Conservation (phyloP, 148 eudicot genomes). For the Rhododendron henanense region DNA sequence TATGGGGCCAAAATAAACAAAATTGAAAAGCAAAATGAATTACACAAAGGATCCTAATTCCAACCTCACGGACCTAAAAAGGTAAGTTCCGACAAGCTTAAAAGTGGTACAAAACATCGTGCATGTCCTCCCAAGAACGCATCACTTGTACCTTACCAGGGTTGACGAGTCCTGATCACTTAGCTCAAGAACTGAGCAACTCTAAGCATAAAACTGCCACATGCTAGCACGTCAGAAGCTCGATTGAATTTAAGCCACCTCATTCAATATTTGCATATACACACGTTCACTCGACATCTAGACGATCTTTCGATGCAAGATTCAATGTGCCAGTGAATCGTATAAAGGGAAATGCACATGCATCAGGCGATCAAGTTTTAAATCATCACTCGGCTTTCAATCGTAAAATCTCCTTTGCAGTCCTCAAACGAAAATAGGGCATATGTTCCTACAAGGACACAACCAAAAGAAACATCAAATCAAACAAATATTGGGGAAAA, state of each 20-base stretch:
- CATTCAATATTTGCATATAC: background rate
- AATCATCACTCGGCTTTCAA: constrained; percentile 62
- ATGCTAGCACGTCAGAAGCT: constrained; percentile 7
- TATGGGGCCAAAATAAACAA: background rate
- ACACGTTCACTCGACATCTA: background rate
- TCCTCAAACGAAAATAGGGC: constrained; percentile 84
- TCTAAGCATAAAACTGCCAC: background rate
- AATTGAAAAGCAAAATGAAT: background rate
- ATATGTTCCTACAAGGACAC: constrained; percentile 53
- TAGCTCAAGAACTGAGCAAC: background rate
- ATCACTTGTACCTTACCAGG: background rate
- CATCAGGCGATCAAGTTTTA: background rate
- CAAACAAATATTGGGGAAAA: background rate
- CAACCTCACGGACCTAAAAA: background rate
- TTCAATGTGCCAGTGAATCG: background rate
- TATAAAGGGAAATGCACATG: background rate
- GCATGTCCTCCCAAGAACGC: background rate
- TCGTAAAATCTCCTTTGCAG: constrained; percentile 81
- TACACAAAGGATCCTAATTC: background rate
- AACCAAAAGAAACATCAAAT: background rate
- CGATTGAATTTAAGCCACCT: background rate
- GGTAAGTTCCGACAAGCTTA: background rate
- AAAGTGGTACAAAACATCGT: background rate
- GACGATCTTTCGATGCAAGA: background rate
- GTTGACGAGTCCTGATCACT: constrained; percentile 3